Evolutionary conservation across 2,329 filamentous ascomycete species (phyloP).

Genomic region (Talaromyces amestolkiae): DNA sequence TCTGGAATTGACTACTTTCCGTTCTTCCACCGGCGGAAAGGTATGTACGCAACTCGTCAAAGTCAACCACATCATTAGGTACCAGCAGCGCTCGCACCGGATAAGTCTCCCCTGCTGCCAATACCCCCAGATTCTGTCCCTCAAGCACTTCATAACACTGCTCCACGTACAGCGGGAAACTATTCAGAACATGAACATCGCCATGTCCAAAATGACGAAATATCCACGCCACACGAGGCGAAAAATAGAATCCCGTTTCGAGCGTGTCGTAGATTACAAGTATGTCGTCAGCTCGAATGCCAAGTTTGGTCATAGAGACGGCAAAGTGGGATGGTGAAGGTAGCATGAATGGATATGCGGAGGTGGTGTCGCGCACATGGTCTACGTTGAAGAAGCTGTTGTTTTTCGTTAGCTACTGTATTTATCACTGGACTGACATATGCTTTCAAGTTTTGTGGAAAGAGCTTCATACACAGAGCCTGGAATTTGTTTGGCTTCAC

Average conservation of each 20-base stretch:
- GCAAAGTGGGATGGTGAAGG: slow-evolving; percentile 27
- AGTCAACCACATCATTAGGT: background rate
- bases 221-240: slow-evolving; percentile 31
- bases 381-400: slow-evolving; percentile 34
- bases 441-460: background rate
- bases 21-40: background rate
- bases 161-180: slow-evolving; percentile 27
- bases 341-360: slow-evolving; percentile 32
- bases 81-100: background rate
- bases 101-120: background rate
- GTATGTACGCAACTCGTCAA: background rate
- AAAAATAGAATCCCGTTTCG: slow-evolving; percentile 30
- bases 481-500: slow-evolving; percentile 25
- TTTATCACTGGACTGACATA: too few relatives aligned
- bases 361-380: slow-evolving; percentile 23
- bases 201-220: slow-evolving; percentile 29
- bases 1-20: slow-evolving; percentile 17
- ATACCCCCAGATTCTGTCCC: slow-evolving; percentile 1
- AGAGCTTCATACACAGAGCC: slow-evolving; percentile 23
- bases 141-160: slow-evolving; percentile 23
- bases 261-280: slow-evolving; percentile 32
- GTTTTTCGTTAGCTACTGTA: background rate
- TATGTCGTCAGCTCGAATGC: slow-evolving; percentile 25
- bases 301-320: slow-evolving; percentile 22
- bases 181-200: slow-evolving; percentile 31